Evolutionary conservation across 108 stramenopile species (phyloP).

Genomic region (Aurantiochytrium sp.): DNA sequence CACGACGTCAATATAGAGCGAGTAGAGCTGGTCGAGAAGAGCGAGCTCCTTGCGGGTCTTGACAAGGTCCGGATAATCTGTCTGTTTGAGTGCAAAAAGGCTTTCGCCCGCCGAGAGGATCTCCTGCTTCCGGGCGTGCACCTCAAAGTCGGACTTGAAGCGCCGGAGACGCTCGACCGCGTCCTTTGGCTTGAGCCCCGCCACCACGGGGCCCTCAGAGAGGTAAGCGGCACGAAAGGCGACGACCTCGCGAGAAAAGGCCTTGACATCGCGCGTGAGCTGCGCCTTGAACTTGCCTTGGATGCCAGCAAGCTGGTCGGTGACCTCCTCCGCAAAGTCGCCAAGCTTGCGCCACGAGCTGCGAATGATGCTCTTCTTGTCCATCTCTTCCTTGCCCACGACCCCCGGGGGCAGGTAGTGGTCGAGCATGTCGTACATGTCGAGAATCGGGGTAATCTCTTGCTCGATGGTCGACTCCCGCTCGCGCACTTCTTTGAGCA

Average conservation of each 20-base stretch:
- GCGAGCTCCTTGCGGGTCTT: slow-evolving; percentile 60
- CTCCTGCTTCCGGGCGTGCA: slow-evolving; percentile 58
- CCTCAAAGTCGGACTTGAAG: slow-evolving; percentile 57
- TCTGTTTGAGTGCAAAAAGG: slow-evolving; percentile 58
- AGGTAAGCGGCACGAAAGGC: slow-evolving; percentile 44
- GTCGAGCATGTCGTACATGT: slow-evolving; percentile 65
- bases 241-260: slow-evolving; percentile 40
- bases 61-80: slow-evolving; percentile 49
- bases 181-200: slow-evolving; percentile 50
- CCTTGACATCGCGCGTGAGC: slow-evolving; percentile 53
- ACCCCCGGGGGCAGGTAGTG: slow-evolving; percentile 55
- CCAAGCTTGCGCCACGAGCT: slow-evolving; percentile 55
- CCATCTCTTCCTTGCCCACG: slow-evolving; percentile 56
- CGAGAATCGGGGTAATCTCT: slow-evolving; percentile 60
- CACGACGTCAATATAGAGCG: slow-evolving; percentile 58
- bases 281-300: slow-evolving; percentile 60
- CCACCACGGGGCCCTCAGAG: slow-evolving; percentile 47
- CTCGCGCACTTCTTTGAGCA: slow-evolving; percentile 60
- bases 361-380: slow-evolving; percentile 53
- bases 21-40: slow-evolving; percentile 60
- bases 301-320: slow-evolving; percentile 43
- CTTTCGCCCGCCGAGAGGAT: slow-evolving; percentile 58
- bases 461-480: slow-evolving; percentile 57
- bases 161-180: slow-evolving; percentile 55
- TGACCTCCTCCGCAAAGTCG: slow-evolving; percentile 55